Conservation (phyloP, 1,284 basidiomycete genomes). For the Moesziomyces parantarcticus region DNA sequence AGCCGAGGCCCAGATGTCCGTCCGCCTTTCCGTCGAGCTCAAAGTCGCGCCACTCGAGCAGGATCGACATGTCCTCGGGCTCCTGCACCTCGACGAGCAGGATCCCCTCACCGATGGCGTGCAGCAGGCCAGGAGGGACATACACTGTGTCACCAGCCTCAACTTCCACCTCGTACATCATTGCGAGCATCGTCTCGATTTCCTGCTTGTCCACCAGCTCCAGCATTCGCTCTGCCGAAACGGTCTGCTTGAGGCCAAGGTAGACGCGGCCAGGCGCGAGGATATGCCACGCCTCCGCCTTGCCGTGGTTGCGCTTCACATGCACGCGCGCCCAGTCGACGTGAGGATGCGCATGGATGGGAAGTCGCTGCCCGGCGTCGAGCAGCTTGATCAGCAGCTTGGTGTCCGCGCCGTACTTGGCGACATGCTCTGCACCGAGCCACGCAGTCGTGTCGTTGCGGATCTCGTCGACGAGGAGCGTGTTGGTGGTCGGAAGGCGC, state of each 20-base stretch:
- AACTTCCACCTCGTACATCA: slow-evolving; percentile 30
- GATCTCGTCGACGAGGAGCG: slow-evolving; percentile 30
- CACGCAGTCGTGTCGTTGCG: slow-evolving; percentile 11
- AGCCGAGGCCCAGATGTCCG: slow-evolving; percentile 34
- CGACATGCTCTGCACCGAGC: slow-evolving; percentile 20
- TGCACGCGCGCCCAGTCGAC: slow-evolving; percentile 27
- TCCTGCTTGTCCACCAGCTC: slow-evolving; percentile 28
- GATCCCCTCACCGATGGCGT: slow-evolving; percentile 34
- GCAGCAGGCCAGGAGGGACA: slow-evolving; percentile 37
- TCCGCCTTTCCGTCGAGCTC: slow-evolving; percentile 18
- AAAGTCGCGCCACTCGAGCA: slow-evolving; percentile 38
- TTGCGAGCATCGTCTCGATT: slow-evolving; percentile 23
- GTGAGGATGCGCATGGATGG: slow-evolving; percentile 38
- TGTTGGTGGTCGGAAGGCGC: slow-evolving; percentile 15
- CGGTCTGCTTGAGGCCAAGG: slow-evolving; percentile 14
- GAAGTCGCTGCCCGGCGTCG: slow-evolving; percentile 33
- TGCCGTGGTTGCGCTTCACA: slow-evolving; percentile 31
- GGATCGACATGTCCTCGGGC: slow-evolving; percentile 32
- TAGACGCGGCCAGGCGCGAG: slow-evolving; percentile 22
- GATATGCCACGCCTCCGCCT: slow-evolving; percentile 40
- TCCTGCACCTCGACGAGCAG: slow-evolving; percentile 37
- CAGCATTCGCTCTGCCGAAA: slow-evolving; percentile 14
- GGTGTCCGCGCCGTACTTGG: slow-evolving; percentile 32
- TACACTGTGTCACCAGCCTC: slow-evolving; percentile 29
- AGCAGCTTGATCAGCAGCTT: slow-evolving; percentile 40